A percentile compares a stretch with the other conserved stretches of the same genome.
Conservation (phyloP, 2,329 filamentous ascomycete species). For the Juglanconis sp. region DNA sequence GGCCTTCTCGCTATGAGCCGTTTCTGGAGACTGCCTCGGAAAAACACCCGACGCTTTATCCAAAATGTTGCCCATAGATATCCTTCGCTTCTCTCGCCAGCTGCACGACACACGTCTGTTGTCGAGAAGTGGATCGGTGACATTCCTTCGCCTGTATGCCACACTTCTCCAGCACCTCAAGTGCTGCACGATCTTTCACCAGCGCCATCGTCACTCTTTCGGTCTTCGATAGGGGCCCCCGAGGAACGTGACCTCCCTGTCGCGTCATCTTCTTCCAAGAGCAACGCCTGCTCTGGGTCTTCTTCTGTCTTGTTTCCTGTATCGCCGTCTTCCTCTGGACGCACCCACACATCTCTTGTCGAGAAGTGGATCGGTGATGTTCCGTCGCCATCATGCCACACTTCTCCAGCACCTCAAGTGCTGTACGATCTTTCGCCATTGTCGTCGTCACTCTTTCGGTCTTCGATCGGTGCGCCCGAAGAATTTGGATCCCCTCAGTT, state of each 20-base stretch:
- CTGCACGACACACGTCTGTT: neutral
- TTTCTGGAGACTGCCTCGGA: neutral
- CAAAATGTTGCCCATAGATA: neutral
- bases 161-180: neutral
- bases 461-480: neutral
- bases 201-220: constrained; percentile 5
- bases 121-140: neutral
- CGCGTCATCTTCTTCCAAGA: neutral
- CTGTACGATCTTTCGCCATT: neutral
- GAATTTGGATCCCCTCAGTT: too few species aligned
- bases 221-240: neutral
- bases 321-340: neutral
- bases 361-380: neutral
- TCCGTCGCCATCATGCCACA: neutral
- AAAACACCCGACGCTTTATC: neutral
- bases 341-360: too few species aligned
- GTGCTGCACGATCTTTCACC: neutral
- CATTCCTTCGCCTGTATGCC: neutral
- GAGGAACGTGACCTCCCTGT: neutral
- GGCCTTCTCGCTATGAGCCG: neutral
- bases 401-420: neutral
- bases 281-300: neutral
- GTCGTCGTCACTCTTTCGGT: neutral
- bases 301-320: neutral
- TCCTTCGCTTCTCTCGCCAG: neutral